These are phyloP conservation scores for Aspergillus calidoustus DNA, from an alignment of 2,329 filamentous ascomycete species.

Conservation along the genomic window DNA sequence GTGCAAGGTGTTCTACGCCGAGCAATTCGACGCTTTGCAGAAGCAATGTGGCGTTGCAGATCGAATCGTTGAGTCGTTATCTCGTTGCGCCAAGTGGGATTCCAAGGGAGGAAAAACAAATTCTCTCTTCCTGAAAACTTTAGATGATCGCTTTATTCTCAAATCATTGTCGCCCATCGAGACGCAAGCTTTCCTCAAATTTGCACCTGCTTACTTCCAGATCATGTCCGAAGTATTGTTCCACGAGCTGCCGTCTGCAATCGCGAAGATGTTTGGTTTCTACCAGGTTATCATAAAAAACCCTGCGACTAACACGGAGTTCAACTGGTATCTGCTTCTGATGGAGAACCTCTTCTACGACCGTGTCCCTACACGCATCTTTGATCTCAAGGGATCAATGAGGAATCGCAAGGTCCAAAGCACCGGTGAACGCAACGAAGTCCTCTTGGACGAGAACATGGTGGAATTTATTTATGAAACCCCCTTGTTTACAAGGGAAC, in stretches of 20 bases:
- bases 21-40: constrained; percentile 94
- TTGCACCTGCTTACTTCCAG: constrained; percentile 94
- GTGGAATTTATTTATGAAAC: constrained; percentile 99
- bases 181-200: constrained; percentile 90
- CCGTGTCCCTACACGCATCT: constrained; percentile 82
- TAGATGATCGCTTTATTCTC: constrained; percentile 91
- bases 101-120: constrained; percentile 98
- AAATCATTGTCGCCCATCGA: constrained; percentile 91
- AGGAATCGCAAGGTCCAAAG: constrained; percentile 96
- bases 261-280: constrained; percentile 98
- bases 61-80: constrained; percentile 92
- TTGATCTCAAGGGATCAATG: constrained; percentile 98
- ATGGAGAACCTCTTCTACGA: constrained; percentile 99
- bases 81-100: constrained; percentile 96
- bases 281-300: constrained; percentile 99
- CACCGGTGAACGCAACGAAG: constrained; percentile 94
- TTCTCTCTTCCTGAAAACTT: constrained; percentile 93
- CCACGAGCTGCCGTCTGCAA: constrained; percentile 91
- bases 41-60: constrained; percentile 92
- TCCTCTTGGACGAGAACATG: constrained; percentile 96
- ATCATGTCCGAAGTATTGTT: constrained; percentile 98
- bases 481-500: constrained; percentile 90
- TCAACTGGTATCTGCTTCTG: constrained; percentile 89
- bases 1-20: constrained; percentile 98
- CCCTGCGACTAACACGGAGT: constrained; percentile 84